phyloP scores from a whole-genome alignment of 352 stramenopile species.

The Globisporangium nagaii region DNA sequence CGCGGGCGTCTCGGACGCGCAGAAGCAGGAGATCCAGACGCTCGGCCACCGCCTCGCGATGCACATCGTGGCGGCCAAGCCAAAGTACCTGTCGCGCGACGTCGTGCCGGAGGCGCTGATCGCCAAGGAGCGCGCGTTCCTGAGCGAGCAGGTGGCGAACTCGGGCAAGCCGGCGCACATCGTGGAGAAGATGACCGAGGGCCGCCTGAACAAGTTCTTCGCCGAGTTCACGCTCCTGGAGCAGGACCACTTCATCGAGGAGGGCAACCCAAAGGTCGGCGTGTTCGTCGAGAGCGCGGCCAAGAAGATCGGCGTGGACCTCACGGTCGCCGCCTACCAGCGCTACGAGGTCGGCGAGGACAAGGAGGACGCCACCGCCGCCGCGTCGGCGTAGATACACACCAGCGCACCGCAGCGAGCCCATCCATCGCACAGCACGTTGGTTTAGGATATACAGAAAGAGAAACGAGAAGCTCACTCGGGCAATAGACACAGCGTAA shows the following conservation, averaged over 20 bases:
- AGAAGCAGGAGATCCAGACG: constrained; percentile 53
- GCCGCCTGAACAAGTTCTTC: constrained; percentile 93
- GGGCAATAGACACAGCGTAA: too few relatives aligned
- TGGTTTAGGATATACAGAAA: too few relatives aligned
- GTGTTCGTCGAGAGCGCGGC: constrained; percentile 59
- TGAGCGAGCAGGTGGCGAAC: constrained; percentile 85
- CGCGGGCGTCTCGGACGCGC: constrained; percentile 35
- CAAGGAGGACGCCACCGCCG: constrained; percentile 25
- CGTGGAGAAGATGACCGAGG: constrained; percentile 93
- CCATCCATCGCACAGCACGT: too few relatives aligned
- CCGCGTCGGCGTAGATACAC: constrained; percentile 38
- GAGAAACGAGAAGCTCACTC: too few relatives aligned
- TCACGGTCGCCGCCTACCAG: constrained; percentile 63
- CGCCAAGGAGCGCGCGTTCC: constrained; percentile 89
- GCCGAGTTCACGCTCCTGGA: constrained; percentile 90
- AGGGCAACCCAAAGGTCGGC: constrained; percentile 86
- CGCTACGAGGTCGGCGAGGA: constrained; percentile 69
- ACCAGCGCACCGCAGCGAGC: too few relatives aligned
- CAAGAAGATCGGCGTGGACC: constrained; percentile 63
- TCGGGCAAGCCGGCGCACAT: constrained; percentile 89
- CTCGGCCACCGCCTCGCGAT: constrained; percentile 93
- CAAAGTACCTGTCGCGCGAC: constrained; percentile 87
- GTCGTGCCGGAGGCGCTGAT: constrained; percentile 79
- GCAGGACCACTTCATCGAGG: constrained; percentile 93
- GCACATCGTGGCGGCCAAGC: constrained; percentile 94